Base-by-base conservation (phyloP, 1,284 basidiomycete genomes). In the Ustilago bromivora region DNA sequence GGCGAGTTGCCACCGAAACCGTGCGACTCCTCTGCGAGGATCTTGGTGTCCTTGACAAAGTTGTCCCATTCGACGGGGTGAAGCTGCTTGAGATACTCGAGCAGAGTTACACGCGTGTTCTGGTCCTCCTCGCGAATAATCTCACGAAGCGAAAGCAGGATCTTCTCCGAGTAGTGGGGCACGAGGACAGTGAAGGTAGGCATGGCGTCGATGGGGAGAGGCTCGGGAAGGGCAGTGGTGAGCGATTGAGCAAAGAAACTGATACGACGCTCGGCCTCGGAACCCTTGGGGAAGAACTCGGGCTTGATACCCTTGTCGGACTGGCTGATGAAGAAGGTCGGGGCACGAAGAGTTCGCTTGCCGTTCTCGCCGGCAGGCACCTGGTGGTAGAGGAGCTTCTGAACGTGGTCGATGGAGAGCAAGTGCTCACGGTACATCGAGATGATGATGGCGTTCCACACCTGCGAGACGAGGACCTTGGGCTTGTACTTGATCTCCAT, bases 61-160 rank as follows among this genome's bases (percentile, higher is more conserved):
- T 99, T 99, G 88, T 98, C 95, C 96, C 96, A 99, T 87, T 99
- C 96, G 82, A 99, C 90, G 4, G 95, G 94, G 86, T 99, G 96
- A 55, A 99, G 91, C 87, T 99, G 96, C 88, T 99, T 99, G 83
- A 99, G 90, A 88, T 99, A 86, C 70, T 86, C 84, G 61, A 86
- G 81, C 64, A 86, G 66, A 10, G 84, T 86, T 17, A 86, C 84
- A 60, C 84, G 81, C 57, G 84, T 85, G 78, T 86, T 86, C 76
- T 86, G 84, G 78, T 86, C 84, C 76, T 86, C 84, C 64, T 86
- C 84, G 61, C 84, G 82, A 57, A 86, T 86, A 57, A 86, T 86
- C 71, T 86, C 84, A 60, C 84, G 84, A 28, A 86, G 77, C 54
- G 84, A 86, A 15, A 86, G 79, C 57, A 86, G 68, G 46, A 86